Evolutionary conservation across 768 basidiomycete species (phyloP), one percentile per base, ranked within the genome.

Genomic region (Clitopilus hobsonii): DNA sequence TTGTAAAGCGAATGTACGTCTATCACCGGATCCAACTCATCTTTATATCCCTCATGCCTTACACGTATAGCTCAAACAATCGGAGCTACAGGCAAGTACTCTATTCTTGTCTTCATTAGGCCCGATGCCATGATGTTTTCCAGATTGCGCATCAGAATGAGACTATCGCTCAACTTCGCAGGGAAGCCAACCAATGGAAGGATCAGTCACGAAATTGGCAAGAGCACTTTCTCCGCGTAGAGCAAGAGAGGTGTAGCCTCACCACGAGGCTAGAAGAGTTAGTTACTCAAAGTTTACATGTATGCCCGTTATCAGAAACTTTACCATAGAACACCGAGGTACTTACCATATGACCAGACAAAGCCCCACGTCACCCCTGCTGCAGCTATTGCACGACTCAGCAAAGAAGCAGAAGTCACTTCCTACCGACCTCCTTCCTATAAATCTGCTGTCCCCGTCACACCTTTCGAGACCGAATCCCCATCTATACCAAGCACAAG

Each of bases 181-280:
- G 85, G 49, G 88, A 91, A 64, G 73, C 81, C 0, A 71, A 69
- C 0, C 86, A 89, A 52, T 89, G 87, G 86, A 89, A 88, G 67
- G 82, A 85, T 50, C 89, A 90, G 61, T 80, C 87, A 0, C 74
- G 75, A 52, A 86, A 86, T 60, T 91, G 89, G 89, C 89, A 90
- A 66, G 88, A 88, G 20, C 87, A 89, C 60, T 90, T 88, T 65
- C 71, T 85, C 30, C 82, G 87, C 14, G 85, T 88, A 45, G 88
- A 91, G 57, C 76, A 84, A 54, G 86, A 89, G 54, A 78, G 87
- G 54, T 79, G 76, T 26, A 74, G 75, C 5, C 75, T 89, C 11
- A 73, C 82, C 6, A 76, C 77, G 4, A 75, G 82, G 38, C 65
- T 86, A 8, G 83, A 86, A 45, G 84, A 86, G 53, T 74, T 88